phyloP scores from a whole-genome alignment of 2,329 filamentous ascomycete species.

The Hypoxylon sp. region DNA sequence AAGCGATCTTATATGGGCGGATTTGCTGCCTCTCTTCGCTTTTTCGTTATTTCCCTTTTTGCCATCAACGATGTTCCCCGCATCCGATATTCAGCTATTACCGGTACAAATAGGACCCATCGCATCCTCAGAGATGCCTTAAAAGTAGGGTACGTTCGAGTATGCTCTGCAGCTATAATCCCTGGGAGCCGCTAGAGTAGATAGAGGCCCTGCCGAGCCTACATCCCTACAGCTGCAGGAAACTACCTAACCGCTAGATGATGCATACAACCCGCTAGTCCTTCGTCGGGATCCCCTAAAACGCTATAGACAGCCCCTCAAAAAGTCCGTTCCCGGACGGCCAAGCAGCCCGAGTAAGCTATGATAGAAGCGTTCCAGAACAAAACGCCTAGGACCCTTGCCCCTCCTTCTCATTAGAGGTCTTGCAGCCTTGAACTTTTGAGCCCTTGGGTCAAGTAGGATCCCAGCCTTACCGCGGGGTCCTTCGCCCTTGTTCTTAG shows the following conservation, averaged over 20 bases:
- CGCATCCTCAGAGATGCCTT: slow-evolving; percentile 9
- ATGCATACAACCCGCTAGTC: slow-evolving; percentile 33
- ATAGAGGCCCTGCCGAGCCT: slow-evolving; percentile 30
- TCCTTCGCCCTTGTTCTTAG: slow-evolving; percentile 1
- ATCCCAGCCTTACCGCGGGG: slow-evolving; percentile 33
- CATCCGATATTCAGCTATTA: slow-evolving; percentile 20
- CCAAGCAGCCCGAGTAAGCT: slow-evolving; percentile 23
- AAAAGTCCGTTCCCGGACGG: slow-evolving; percentile 5
- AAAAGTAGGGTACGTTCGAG: slow-evolving; percentile 26
- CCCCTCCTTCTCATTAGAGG: slow-evolving; percentile 14
- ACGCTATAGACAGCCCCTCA: slow-evolving; percentile 17
- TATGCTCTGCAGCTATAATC: slow-evolving; percentile 28
- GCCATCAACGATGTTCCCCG: slow-evolving; percentile 22
- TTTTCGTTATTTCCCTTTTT: slow-evolving; percentile 4
- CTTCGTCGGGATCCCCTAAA: slow-evolving; percentile 27
- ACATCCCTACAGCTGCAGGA: slow-evolving; percentile 39
- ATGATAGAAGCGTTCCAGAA: slow-evolving; percentile 42
- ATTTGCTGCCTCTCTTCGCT: slow-evolving; percentile 4
- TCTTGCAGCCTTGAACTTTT: slow-evolving; percentile 31
- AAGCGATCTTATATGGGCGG: slow-evolving; percentile 18
- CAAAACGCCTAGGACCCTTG: slow-evolving; percentile 14
- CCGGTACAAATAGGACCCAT: slow-evolving; percentile 20
- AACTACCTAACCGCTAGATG: slow-evolving; percentile 20
- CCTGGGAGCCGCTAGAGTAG: slow-evolving; percentile 29
- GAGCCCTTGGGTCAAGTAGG: slow-evolving; percentile 23